Evolutionary conservation across 768 basidiomycete genomes (phyloP), one percentile per base, ranked within the genome.

Genomic region (Tricholoma bakamatsutake): DNA sequence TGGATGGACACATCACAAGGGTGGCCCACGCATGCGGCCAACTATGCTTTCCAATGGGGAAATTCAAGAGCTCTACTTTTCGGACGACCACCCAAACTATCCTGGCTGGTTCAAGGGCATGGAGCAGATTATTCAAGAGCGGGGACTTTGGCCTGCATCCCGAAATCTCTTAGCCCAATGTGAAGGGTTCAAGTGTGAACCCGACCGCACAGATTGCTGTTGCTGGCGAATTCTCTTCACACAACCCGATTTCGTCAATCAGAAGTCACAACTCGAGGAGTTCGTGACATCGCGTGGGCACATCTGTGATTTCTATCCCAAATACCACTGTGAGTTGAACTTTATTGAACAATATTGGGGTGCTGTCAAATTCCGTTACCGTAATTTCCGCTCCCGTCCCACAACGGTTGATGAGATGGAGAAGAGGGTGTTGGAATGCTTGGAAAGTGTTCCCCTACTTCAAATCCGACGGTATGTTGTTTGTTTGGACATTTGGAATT

Each of bases 101-200:
- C 67, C 71, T 6, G 67, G 70, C 8, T 64, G 54, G 59, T 74
- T 74, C 60, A 74, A 74, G 56, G 69, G 74, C 13, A 74, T 73
- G 71, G 66, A 70, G 50, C 27, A 54, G 13, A 65, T 66, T 12
- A 56, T 65, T 21, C 5, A 17, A 31, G 61, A 72, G 52, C 61
- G 62, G 12, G 55, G 56, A 0, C 58, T 66, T 5, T 62, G 57
- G 57, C 58, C 57, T 42, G 46, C 50, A 30, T 34, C 30, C n/a
- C 60, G 66, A 4, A 46, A 46, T 5, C 57, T 71, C 1, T 50
- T 42, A 37, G 65, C n/a, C n/a, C n/a, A n/a, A n/a, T n/a, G n/a
- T n/a, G n/a, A n/a, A n/a, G n/a, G n/a, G 61, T 64, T 63, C 52
- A 63, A 66, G 61, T 65, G 65, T 51, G 43, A 40, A 42, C 30